Evolutionary conservation across 1,139 yeast species (phyloP), one percentile per base, ranked within the genome.

Genomic region (Candida sp.): DNA sequence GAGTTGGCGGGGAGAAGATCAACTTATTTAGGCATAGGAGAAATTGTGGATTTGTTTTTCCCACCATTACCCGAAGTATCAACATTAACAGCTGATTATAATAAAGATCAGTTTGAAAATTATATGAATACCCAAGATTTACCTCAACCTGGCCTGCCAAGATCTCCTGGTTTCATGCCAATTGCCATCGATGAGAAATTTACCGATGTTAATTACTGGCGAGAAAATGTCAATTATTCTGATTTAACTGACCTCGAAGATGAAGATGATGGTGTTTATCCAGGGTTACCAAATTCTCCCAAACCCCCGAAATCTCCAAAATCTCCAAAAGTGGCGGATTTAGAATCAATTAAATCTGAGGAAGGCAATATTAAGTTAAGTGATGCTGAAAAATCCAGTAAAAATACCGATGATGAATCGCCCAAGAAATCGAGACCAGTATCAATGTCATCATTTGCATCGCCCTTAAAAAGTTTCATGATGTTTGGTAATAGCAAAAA

Each of bases 21-120:
- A 42, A 83, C 95, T 0, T 95, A 95, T 60, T 81, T 95, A 43
- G 84, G 83, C 52, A 93, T 95, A 60, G 90, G 95, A 36, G 98
- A 93, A 61, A 73, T 95, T 48, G 98, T 95, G 9, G 99, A 95
- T 64, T 98, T 93, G 62, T 91, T 91, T 61, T 95, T 95, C 75
- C 99, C 99, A 11, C 96, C 98, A 0, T 86, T 85, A 23, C 71
- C 64, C 36, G 64, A 63, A 43, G 65, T 71, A 5, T 61, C 63
- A 21, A 68, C 68, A 15, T 57, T 63, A 47, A 69, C 64, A 41
- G 47, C 67, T 4, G 67, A 68, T 46, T 69, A 75, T 72, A 66
- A 70, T 46, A 62, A 68, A 43, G 55, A 60, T 37, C 75, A 70
- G 51, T 64, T 66, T 46, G 58, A 61, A 46, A 66, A 68, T 43